These are phyloP conservation scores for Celoporthe dispersa DNA, from an alignment of 2,329 filamentous ascomycete species.

Conservation along the genomic window DNA sequence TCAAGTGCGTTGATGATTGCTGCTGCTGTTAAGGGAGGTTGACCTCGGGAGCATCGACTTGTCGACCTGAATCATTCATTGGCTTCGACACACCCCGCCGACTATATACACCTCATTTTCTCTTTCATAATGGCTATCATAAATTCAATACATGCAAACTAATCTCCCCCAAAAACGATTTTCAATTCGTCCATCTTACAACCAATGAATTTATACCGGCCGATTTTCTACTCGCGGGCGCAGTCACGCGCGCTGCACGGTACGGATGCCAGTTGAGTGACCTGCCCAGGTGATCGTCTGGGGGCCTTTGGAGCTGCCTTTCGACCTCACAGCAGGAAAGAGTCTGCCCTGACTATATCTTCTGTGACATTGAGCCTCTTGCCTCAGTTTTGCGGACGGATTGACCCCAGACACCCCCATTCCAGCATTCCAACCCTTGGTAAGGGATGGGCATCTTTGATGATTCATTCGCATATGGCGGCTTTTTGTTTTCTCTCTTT, in stretches of 20 bases:
- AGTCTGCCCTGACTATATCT: neutral
- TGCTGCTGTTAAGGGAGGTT: slow-evolving; percentile 3
- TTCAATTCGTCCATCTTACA: neutral
- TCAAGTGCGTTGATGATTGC: slow-evolving; percentile 11
- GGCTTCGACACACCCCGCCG: neutral
- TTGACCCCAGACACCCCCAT: neutral
- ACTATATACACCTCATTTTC: neutral
- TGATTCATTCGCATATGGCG: neutral
- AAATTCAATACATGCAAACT: neutral
- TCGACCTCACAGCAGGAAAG: neutral
- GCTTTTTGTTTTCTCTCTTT: too few relatives aligned
- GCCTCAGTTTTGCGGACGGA: neutral
- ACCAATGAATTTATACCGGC: neutral
- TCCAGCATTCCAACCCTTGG: neutral
- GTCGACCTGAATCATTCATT: neutral
- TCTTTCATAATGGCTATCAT: neutral
- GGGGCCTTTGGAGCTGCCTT: neutral
- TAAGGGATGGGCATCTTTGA: neutral
- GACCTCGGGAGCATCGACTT: too few relatives aligned
- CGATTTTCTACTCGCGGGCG: neutral
- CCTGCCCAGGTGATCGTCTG: neutral
- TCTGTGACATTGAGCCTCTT: neutral
- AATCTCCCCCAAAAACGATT: neutral
- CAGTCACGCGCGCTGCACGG: neutral
- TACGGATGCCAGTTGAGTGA: neutral